phyloP scores from a whole-genome alignment of 805 yeast species.

The Kodamaea neixiangensis region DNA sequence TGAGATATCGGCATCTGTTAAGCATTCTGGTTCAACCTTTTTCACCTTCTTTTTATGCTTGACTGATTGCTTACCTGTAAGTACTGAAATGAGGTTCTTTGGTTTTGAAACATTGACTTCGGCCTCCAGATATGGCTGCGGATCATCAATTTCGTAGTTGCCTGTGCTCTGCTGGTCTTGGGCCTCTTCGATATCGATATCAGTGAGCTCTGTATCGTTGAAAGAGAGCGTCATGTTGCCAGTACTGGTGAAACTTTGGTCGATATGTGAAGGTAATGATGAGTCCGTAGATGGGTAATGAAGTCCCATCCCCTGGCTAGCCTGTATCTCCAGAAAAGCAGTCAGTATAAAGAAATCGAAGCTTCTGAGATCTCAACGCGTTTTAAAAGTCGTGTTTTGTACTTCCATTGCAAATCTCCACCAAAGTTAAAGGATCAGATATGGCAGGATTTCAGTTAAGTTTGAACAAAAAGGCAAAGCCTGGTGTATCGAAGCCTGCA shows the following conservation, averaged over 20 bases:
- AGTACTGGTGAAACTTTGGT: background rate
- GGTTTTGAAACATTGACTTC: background rate
- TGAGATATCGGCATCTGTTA: constrained; percentile 7
- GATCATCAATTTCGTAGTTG: background rate
- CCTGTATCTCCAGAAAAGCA: background rate
- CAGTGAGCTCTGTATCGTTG: constrained; percentile 13
- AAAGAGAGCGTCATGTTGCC: background rate
- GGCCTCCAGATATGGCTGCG: background rate
- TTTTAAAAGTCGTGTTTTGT: constrained; percentile 2
- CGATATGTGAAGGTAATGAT: background rate
- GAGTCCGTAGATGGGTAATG: constrained; percentile 4
- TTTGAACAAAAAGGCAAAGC: constrained; percentile 13
- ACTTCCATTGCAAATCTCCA: background rate
- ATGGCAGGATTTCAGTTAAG: constrained; percentile 27
- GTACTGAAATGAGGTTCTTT: constrained; percentile 14
- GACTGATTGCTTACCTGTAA: constrained; percentile 17
- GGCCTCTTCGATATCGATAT: constrained; percentile 10
- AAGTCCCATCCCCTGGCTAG: constrained; percentile 5
- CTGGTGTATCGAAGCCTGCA: background rate
- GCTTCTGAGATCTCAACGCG: background rate
- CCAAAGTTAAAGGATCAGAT: background rate
- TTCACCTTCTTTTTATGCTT: constrained; percentile 10
- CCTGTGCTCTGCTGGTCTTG: background rate
- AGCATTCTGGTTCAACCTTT: background rate
- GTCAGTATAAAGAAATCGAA: background rate